phyloP scores from a whole-genome alignment of 495 filamentous ascomycete genomes.

The Penicillium diatomitis region DNA sequence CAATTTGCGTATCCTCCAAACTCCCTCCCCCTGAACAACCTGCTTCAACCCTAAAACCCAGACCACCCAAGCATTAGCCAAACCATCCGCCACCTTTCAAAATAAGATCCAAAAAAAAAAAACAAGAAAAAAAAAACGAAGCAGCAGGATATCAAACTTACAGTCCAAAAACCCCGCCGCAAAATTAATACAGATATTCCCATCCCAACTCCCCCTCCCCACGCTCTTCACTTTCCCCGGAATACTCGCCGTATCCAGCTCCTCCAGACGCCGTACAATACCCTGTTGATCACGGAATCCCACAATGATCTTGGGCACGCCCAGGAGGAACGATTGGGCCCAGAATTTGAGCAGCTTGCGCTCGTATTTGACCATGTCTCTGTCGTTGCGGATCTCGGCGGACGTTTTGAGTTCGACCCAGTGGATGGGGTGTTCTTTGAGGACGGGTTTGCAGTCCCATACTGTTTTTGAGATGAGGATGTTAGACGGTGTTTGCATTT shows the following conservation, averaged over 20 bases:
- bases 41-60: constrained; percentile 50
- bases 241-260: constrained; percentile 68
- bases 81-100: background rate
- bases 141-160: constrained; percentile 21
- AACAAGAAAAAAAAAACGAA: background rate
- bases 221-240: constrained; percentile 60
- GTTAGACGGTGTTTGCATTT: background rate
- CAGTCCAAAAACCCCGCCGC: constrained; percentile 66
- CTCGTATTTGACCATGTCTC: constrained; percentile 67
- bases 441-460: constrained; percentile 69
- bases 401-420: constrained; percentile 95
- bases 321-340: constrained; percentile 92
- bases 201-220: constrained; percentile 68
- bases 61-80: background rate
- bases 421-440: constrained; percentile 58
- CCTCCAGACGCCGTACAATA: constrained; percentile 58
- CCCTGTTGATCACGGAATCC: constrained; percentile 74
- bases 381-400: constrained; percentile 53
- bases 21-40: constrained; percentile 59
- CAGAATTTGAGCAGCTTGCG: constrained; percentile 89
- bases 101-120: too few species aligned
- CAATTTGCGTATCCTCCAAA: constrained; percentile 69
- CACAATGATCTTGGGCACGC: constrained; percentile 83
- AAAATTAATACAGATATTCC: constrained; percentile 86
- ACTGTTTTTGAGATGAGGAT: constrained; percentile 35